Conservation (phyloP, 225 moss, liverwort and hornwort genomes). For the Antitrichia curtipendula region DNA sequence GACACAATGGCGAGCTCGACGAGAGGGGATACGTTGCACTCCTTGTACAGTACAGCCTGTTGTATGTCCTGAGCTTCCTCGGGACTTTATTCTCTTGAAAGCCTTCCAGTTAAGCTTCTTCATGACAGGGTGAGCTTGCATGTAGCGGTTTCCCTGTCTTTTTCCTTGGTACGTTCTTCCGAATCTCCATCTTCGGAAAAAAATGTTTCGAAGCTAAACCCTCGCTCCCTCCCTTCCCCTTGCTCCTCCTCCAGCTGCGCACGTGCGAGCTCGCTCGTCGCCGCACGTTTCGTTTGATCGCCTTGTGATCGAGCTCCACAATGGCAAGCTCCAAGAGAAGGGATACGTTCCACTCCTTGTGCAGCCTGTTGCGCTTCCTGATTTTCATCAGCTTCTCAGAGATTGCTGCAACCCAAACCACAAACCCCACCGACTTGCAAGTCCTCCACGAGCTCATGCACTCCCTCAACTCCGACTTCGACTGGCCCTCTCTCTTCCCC, state of each 20-base stretch:
- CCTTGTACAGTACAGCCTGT: background rate
- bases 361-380: background rate
- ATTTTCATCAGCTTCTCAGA: background rate
- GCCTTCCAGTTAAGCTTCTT: background rate
- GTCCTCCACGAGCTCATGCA: slow-evolving; percentile 33
- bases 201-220: background rate
- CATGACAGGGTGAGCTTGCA: background rate
- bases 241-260: background rate
- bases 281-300: background rate
- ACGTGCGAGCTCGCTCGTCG: background rate
- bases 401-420: background rate
- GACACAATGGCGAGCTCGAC: background rate
- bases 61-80: background rate
- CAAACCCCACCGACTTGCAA: slow-evolving; percentile 15
- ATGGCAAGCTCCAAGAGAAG: background rate
- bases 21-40: background rate
- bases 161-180: background rate
- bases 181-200: background rate
- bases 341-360: background rate
- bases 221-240: background rate
- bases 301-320: background rate
- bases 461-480: slow-evolving; percentile 28
- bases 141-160: background rate
- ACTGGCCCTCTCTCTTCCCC: slow-evolving; percentile 18
- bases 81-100: background rate